These are phyloP conservation scores for Argentina anserina DNA, from an alignment of 306 rosid genomes.

Conservation along the genomic window DNA sequence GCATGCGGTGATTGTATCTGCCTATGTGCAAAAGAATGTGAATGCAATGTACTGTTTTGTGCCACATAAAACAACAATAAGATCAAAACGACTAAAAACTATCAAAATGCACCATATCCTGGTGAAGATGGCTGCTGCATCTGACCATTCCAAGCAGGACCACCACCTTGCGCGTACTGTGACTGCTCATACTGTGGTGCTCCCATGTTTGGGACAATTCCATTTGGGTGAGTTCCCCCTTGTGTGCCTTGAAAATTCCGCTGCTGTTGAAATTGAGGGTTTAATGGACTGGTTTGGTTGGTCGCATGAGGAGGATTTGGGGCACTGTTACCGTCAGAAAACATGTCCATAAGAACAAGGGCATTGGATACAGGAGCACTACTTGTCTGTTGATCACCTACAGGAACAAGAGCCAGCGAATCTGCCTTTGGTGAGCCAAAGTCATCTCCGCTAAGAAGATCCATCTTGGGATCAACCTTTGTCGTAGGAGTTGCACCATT, in stretches of 20 bases:
- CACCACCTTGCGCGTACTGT: constrained; percentile 47
- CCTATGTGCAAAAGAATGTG: constrained; percentile 21
- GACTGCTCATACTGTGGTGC: constrained; percentile 65
- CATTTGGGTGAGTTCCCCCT: constrained; percentile 58
- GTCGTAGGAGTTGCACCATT: constrained; percentile 46
- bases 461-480: constrained; percentile 61
- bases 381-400: constrained; percentile 52
- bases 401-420: constrained; percentile 88
- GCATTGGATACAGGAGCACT: constrained; percentile 61
- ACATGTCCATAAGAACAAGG: constrained; percentile 81
- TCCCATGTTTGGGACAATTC: constrained; percentile 51
- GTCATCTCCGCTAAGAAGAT: constrained; percentile 94
- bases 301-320: constrained; percentile 38
- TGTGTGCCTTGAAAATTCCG: constrained; percentile 57
- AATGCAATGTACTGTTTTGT: constrained; percentile 22
- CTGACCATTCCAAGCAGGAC: constrained; percentile 80
- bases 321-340: constrained; percentile 48
- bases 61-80: constrained; percentile 15
- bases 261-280: constrained; percentile 54
- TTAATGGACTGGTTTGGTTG: constrained; percentile 40
- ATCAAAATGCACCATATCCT: constrained; percentile 52
- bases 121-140: constrained; percentile 58
- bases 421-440: constrained; percentile 77
- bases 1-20: constrained; percentile 8
- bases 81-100: constrained; percentile 13